phyloP scores from a whole-genome alignment of 495 filamentous ascomycete species.

The Elasticomyces elasticus region DNA sequence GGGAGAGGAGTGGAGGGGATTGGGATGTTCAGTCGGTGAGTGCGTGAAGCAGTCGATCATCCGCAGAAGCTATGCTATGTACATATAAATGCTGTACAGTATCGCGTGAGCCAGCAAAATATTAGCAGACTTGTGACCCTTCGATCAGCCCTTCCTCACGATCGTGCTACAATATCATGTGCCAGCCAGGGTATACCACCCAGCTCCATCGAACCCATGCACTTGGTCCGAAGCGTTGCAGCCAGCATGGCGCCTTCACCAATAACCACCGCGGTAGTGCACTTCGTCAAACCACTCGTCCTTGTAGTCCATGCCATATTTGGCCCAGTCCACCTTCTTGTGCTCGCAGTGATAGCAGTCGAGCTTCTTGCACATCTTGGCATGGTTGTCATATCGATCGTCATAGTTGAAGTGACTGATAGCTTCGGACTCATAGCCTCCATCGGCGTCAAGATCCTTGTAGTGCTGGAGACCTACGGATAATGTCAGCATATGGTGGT shows the following conservation, averaged over 20 bases:
- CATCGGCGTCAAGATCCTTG: not conserved
- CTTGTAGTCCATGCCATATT: not conserved
- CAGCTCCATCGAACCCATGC: no score
- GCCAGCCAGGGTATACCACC: no score
- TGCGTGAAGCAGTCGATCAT: not conserved
- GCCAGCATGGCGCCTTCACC: not conserved
- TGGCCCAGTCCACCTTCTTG: not conserved
- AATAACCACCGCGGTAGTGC: not conserved
- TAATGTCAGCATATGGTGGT: not conserved
- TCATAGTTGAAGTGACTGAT: not conserved
- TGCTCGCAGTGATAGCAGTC: not conserved
- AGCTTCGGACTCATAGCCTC: not conserved
- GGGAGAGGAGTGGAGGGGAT: not conserved
- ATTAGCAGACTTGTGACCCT: no score
- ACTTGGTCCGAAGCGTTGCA: not conserved
- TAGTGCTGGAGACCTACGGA: conserved; percentile 5
- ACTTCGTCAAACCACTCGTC: not conserved
- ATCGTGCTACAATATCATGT: no score
- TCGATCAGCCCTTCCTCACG: no score
- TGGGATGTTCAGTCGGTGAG: not conserved
- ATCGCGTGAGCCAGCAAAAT: not conserved
- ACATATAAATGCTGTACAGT: not conserved
- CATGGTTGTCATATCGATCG: not conserved
- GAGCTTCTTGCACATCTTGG: not conserved
- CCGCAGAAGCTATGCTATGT: not conserved